Percentiles rank a stretch among this genome's conserved stretches.
phyloP scores from a whole-genome alignment of 2,329 filamentous ascomycete species.

The Aspergillus quadricinctus region DNA sequence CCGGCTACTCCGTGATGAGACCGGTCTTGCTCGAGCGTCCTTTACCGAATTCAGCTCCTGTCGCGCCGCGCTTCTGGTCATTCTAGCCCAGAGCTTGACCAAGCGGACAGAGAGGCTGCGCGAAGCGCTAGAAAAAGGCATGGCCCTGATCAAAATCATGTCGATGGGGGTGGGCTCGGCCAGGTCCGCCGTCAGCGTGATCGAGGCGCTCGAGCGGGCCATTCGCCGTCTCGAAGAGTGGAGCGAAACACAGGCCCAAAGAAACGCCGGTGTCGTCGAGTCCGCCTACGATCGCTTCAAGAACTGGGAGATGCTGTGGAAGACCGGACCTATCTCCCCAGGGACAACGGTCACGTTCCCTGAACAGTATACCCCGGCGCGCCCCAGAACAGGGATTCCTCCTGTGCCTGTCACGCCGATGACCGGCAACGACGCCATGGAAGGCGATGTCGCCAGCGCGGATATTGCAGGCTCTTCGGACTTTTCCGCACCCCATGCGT shows the following conservation, averaged over 20 bases:
- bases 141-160: conserved; percentile 52
- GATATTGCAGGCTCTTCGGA: conserved; percentile 21
- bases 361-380: conserved; percentile 11
- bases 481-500: conserved; percentile 25
- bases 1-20: conserved; percentile 46
- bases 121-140: conserved; percentile 46
- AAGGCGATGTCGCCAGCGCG: conserved; percentile 17
- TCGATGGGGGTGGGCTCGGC: conserved; percentile 51
- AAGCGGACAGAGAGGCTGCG: conserved; percentile 42
- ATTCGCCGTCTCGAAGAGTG: conserved; percentile 44
- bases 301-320: conserved; percentile 51
- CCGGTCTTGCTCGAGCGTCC: conserved; percentile 51
- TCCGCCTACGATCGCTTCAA: conserved; percentile 51
- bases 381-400: conserved; percentile 5
- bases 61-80: conserved; percentile 51
- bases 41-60: conserved; percentile 56
- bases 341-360: conserved; percentile 22
- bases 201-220: conserved; percentile 51
- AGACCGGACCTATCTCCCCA: conserved; percentile 35
- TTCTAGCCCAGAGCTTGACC: conserved; percentile 37
- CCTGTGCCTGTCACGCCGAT: conserved; percentile 21
- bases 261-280: conserved; percentile 34
- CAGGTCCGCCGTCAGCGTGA: conserved; percentile 50
- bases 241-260: conserved; percentile 31
- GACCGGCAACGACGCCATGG: conserved; percentile 17